phyloP scores from a whole-genome alignment of 148 eudicot genomes.

The Camellia lanceoleosa region DNA sequence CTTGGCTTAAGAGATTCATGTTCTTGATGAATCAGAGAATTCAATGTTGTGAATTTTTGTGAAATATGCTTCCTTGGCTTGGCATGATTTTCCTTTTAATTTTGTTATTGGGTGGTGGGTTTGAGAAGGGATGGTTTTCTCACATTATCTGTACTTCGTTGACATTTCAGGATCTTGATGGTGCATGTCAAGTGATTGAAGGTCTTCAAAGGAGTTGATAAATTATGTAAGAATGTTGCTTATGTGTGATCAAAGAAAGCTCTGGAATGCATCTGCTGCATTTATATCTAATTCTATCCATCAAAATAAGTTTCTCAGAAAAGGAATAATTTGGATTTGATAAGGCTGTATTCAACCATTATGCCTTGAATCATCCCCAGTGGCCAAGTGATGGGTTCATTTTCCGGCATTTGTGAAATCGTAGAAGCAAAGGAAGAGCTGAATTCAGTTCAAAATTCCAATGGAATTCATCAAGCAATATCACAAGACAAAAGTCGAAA shows the following conservation, averaged over 20 bases:
- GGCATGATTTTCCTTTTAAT: too few relatives aligned
- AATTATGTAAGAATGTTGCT: not conserved
- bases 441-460: conserved; percentile 28
- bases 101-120: too few relatives aligned
- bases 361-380: not conserved
- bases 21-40: too few relatives aligned
- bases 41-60: too few relatives aligned
- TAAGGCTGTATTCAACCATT: not conserved
- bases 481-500: conserved; percentile 41
- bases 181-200: conserved; percentile 17
- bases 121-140: not conserved
- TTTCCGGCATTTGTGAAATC: conserved; percentile 62
- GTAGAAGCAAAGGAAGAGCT: conserved; percentile 59
- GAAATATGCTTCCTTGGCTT: too few relatives aligned
- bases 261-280: conserved; percentile 4
- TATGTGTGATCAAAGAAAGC: conserved; percentile 7
- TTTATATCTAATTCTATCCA: conserved; percentile 9
- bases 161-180: conserved; percentile 22
- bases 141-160: not conserved
- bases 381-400: conserved; percentile 17
- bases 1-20: too few relatives aligned
- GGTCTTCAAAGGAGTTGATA: not conserved
- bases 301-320: not conserved
- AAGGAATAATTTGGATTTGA: not conserved
- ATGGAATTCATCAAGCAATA: conserved; percentile 25